Conservation (phyloP, 2,329 filamentous ascomycete species). For the Thyridium curvatum region DNA sequence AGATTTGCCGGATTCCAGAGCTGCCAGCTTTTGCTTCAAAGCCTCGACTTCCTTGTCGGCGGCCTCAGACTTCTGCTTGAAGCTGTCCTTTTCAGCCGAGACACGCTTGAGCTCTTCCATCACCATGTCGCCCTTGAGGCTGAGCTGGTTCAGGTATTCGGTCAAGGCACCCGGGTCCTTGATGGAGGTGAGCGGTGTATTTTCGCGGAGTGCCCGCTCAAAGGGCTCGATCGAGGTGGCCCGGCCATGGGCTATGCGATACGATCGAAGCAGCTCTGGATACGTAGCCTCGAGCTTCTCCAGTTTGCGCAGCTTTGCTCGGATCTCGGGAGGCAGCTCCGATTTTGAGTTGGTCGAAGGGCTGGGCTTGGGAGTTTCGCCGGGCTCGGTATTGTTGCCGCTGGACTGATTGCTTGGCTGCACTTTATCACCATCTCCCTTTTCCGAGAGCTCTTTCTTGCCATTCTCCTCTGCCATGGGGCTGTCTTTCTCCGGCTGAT, state of each 20-base stretch:
- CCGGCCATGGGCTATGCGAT: constrained; percentile 82
- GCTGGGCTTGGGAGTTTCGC: background rate
- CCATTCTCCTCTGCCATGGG: background rate
- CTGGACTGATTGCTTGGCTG: too few relatives aligned
- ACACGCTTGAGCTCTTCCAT: constrained; percentile 89
- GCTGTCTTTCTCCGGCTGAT: constrained; percentile 1
- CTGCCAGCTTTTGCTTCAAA: constrained; percentile 45
- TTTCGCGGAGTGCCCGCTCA: constrained; percentile 82
- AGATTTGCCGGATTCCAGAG: constrained; percentile 30
- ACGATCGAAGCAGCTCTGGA: constrained; percentile 86
- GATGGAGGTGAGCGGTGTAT: constrained; percentile 87
- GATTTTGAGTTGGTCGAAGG: constrained; percentile 12
- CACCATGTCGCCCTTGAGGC: constrained; percentile 82
- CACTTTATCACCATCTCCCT: background rate
- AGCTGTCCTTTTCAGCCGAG: constrained; percentile 70
- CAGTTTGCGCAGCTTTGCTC: constrained; percentile 72
- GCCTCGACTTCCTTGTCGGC: constrained; percentile 55
- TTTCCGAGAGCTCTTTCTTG: constrained; percentile 3
- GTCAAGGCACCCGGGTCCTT: constrained; percentile 75
- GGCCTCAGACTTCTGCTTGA: constrained; percentile 71
- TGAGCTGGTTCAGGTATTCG: constrained; percentile 86
- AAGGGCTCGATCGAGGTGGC: constrained; percentile 88
- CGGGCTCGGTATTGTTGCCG: too few relatives aligned
- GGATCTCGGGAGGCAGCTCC: constrained; percentile 69
- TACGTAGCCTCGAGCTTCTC: constrained; percentile 87